Percentiles rank a stretch among this genome's conserved stretches.
phyloP scores from a whole-genome alignment of 139 green algal species.

The Dunaliella primolecta region DNA sequence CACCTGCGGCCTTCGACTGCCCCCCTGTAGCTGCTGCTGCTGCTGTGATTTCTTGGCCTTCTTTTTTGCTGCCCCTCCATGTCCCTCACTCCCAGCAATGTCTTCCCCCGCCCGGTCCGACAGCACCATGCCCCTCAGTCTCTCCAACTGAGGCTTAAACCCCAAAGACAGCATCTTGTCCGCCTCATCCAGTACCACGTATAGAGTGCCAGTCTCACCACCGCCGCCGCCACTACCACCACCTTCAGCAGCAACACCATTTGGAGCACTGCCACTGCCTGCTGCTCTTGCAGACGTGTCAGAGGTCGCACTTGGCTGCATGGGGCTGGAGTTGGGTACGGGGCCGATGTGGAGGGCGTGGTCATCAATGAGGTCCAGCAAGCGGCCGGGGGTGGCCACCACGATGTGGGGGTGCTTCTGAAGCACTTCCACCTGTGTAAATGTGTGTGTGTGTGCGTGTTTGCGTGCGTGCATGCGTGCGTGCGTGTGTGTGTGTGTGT shows the following conservation, averaged over 20 bases:
- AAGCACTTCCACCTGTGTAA: conserved; percentile 41
- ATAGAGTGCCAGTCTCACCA: conserved; percentile 15
- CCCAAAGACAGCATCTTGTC: conserved; percentile 87
- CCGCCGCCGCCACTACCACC: neutral
- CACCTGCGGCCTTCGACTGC: neutral
- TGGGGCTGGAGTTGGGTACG: neutral
- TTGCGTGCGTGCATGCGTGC: neutral
- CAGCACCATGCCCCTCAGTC: conserved; percentile 55
- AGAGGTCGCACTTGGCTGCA: neutral
- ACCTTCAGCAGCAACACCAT: neutral
- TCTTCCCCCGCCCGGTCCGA: neutral
- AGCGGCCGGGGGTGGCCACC: conserved; percentile 78
- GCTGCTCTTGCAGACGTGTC: neutral
- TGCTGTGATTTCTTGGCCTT: conserved; percentile 14
- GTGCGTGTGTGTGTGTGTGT: neutral
- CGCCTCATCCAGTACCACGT: conserved; percentile 82
- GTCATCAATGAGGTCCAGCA: conserved; percentile 76
- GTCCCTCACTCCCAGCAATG: neutral
- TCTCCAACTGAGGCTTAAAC: conserved; percentile 71
- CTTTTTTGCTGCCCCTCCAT: neutral
- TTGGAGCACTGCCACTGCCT: too few species aligned
- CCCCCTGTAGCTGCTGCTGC: neutral
- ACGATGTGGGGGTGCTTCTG: conserved; percentile 55
- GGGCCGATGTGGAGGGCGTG: conserved; percentile 42
- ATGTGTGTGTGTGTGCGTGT: neutral